Evolutionary conservation across 2,329 filamentous ascomycete species (phyloP), one percentile per base, ranked within the genome.

Genomic region (Davidsoniella virescens): DNA sequence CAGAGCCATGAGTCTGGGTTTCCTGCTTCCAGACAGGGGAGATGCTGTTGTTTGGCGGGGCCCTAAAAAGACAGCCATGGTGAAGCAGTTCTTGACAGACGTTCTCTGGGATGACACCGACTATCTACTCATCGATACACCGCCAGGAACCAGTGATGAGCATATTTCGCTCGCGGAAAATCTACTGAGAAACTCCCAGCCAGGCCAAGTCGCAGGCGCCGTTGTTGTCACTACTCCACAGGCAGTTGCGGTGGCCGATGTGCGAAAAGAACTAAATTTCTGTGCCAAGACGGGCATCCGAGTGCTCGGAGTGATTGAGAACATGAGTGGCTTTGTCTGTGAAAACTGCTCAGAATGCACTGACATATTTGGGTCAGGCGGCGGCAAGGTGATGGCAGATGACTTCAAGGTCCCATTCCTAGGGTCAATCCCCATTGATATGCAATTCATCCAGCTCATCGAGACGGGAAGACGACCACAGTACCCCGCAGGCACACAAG

Each of bases 11-110:
- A 94, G 87, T 50, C 71, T 98, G 1, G 92, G 88, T 2, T 96
- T 98, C 59, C 74, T 98, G 5, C 73, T 98, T 5, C 80, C 82
- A 3, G 77, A 80, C 54, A 73, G 90, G 58, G 85, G 84, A 55
- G 87, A 95, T 59, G 90, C 92, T 0, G 88, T 98, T 0, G 92
- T 98, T 38, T 98, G 92, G 92, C 78, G 92, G 49, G 92, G 92
- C 0, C 92, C 92, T 2, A 98, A 98, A 67, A 98, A 98, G 69
- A 98, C 92, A 4, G 92, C 92, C 47, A 98, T 98, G 92, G 87
- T 98, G 52, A 80, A 88, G 39, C 92, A 98, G 64, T 98, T 98
- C 62, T 71, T 98, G 25, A 83, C 84, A 1, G 88, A 95, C 60
- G 88, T 95, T 4, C 72, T 86, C 26, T 96, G 92, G 92, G 75